Evolutionary conservation across 169 alveolate species (phyloP), one percentile per base, ranked within the genome.

Genomic region (Blepharisma undulans): DNA sequence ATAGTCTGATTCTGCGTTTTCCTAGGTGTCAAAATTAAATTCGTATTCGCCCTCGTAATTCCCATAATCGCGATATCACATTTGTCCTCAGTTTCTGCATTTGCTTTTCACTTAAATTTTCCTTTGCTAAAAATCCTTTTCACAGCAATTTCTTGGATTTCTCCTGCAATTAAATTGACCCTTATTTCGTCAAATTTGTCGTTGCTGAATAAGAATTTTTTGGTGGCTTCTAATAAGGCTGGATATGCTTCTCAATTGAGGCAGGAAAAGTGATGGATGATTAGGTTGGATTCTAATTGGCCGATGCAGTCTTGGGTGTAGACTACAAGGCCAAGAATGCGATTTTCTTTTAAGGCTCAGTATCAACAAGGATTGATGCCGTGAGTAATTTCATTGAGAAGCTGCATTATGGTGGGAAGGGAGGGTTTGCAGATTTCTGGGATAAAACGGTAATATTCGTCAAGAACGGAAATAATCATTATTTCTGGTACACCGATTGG

Each of bases 331-430:
- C 89, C 89, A 8, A 82, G 6, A 10, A 82, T 82, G 18, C 36
- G 32, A 7, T 82, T 30, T 5, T 32, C 7, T 34, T 34, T 48
- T 30, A 82, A 5, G 36, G 71, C 89, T 78, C 89, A 82, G 32
- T 82, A 82, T 78, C 89, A 82, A 33, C 89, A 82, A 8, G 89
- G 89, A 30, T 82, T 78, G 5, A 60, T 30, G 0, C 89, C 89
- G 32, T 18, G 14, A 6, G 33, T 21, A 33, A 22, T 3, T 59
- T 82, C 89, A 14, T 10, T 21, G 5, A 48, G 78, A 7, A 82
- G 77, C 10, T 48, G 74, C 6, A 34, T 30, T 1, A 82, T 33
- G 5, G 22, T 21, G 0, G 89, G 89, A 77, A 82, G 18, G 10
- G 36, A 2, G 0, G 7, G 10, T 14, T 21, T 34, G 5, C 12